Conservation (phyloP, 345 rosid genomes). For the Gossypium arboreum region DNA sequence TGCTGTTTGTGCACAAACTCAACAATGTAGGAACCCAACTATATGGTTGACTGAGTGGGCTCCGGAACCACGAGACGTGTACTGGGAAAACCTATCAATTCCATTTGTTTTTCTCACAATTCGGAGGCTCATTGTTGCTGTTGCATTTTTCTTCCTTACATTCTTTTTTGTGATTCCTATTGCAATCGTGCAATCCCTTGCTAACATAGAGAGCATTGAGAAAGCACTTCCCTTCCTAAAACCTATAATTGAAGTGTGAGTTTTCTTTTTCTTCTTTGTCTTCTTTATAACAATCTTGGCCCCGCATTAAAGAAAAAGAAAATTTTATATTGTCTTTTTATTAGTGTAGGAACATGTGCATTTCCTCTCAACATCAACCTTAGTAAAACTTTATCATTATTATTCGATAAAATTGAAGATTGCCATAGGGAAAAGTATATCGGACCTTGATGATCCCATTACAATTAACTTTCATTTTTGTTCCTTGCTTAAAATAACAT, state of each 20-base stretch:
- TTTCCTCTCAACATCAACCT: not conserved
- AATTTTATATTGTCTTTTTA: not conserved
- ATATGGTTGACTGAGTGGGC: constrained; percentile 96
- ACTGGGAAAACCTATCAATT: constrained; percentile 82
- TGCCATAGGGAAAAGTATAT: too few relatives aligned
- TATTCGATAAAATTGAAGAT: not conserved
- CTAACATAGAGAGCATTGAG: constrained; percentile 89
- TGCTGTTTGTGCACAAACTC: constrained; percentile 94
- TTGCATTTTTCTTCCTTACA: constrained; percentile 83
- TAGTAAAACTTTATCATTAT: not conserved
- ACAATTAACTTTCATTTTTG: not conserved
- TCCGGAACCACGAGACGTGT: constrained; percentile 84
- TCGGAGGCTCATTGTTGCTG: constrained; percentile 59
- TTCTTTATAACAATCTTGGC: not conserved
- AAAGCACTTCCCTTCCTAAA: constrained; percentile 77
- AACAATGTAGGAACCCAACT: constrained; percentile 83
- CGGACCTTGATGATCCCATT: too few relatives aligned
- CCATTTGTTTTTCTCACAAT: constrained; percentile 81
- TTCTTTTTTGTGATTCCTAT: constrained; percentile 98
- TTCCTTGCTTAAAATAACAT: not conserved
- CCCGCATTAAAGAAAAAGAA: not conserved
- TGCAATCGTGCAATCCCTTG: constrained; percentile 83
- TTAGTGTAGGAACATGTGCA: not conserved
- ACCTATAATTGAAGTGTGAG: constrained; percentile 75
- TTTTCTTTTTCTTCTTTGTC: constrained; percentile 14